Percentiles rank a stretch among this genome's conserved stretches.
These are phyloP conservation scores for Penicillium steckii DNA, from an alignment of 495 filamentous ascomycete species.

Conservation along the genomic window DNA sequence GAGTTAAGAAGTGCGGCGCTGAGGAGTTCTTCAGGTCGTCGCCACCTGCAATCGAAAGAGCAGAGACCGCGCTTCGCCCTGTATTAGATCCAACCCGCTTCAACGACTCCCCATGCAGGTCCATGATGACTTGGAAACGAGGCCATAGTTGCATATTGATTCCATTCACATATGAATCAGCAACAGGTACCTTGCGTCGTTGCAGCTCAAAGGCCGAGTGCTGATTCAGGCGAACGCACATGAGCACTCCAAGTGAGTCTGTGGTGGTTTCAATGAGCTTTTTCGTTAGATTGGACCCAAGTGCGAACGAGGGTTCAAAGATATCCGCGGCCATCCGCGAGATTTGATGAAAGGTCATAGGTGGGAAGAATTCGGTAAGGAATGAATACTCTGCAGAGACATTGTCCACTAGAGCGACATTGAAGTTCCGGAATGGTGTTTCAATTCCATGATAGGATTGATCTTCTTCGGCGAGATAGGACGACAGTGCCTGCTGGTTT, in stretches of 20 bases:
- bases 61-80: conserved; percentile 49
- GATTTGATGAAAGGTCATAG: conserved; percentile 54
- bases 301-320: conserved; percentile 78
- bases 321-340: conserved; percentile 72
- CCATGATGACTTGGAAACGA: conserved; percentile 89
- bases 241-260: conserved; percentile 81
- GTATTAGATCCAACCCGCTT: conserved; percentile 56
- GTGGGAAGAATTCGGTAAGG: conserved; percentile 82
- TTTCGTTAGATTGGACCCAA: conserved; percentile 76
- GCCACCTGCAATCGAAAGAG: conserved; percentile 57
- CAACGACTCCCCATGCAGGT: conserved; percentile 85
- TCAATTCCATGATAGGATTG: conserved; percentile 83
- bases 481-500: conserved; percentile 70
- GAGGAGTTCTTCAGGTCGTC: conserved; percentile 66
- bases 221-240: conserved; percentile 93
- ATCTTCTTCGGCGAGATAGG: conserved; percentile 86
- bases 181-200: conserved; percentile 81
- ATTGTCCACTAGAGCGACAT: conserved; percentile 90
- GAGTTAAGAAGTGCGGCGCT: conserved; percentile 87
- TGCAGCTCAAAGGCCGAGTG: conserved; percentile 91
- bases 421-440: conserved; percentile 87
- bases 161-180: conserved; percentile 89
- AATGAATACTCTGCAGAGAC: conserved; percentile 94
- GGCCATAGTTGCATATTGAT: conserved; percentile 97
- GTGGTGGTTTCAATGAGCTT: conserved; percentile 70